Percentiles rank a stretch among this genome's conserved stretches.
Evolutionary conservation across 257 asterid genomes (phyloP).

Genomic region (Orobanche coerulescens): DNA sequence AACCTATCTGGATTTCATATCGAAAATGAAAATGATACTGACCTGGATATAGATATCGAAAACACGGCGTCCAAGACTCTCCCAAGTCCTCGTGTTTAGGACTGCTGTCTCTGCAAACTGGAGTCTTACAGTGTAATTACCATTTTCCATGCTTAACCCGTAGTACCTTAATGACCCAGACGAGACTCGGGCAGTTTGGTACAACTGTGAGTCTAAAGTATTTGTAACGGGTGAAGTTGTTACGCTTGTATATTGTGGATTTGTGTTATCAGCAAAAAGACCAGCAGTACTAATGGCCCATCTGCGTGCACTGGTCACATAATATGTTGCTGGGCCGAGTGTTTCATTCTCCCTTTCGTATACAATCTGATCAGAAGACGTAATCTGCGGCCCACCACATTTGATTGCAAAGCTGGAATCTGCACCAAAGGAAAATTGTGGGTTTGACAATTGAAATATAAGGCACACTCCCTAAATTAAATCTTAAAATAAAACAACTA

Average conservation of each 20-base stretch:
- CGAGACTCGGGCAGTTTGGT: slow-evolving; percentile 55
- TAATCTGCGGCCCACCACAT: slow-evolving; percentile 57
- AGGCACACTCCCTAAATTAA: too few relatives aligned
- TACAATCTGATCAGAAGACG: slow-evolving; percentile 26
- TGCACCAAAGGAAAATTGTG: slow-evolving; percentile 18
- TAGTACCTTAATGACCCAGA: slow-evolving; percentile 79
- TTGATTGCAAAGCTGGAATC: slow-evolving; percentile 62
- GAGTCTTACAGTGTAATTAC: slow-evolving; percentile 61
- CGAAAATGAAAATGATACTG: slow-evolving; percentile 12
- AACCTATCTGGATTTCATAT: too few relatives aligned
- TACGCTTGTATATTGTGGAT: slow-evolving; percentile 27
- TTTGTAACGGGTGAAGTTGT: slow-evolving; percentile 30
- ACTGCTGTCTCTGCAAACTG: slow-evolving; percentile 57
- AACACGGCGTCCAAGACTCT: slow-evolving; percentile 57
- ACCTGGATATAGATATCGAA: slow-evolving; percentile 83
- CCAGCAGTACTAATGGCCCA: slow-evolving; percentile 87
- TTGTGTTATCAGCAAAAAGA: slow-evolving; percentile 26
- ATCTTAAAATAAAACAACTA: too few relatives aligned
- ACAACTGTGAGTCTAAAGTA: slow-evolving; percentile 55
- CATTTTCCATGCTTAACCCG: slow-evolving; percentile 74
- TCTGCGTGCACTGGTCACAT: slow-evolving; percentile 29
- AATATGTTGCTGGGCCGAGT: slow-evolving; percentile 68
- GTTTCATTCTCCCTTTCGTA: slow-evolving; percentile 48
- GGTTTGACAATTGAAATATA: too few relatives aligned
- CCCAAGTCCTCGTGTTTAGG: slow-evolving; percentile 38